Evolutionary conservation across 345 rosid species (phyloP).

Genomic region (Hevea brasiliensis): DNA sequence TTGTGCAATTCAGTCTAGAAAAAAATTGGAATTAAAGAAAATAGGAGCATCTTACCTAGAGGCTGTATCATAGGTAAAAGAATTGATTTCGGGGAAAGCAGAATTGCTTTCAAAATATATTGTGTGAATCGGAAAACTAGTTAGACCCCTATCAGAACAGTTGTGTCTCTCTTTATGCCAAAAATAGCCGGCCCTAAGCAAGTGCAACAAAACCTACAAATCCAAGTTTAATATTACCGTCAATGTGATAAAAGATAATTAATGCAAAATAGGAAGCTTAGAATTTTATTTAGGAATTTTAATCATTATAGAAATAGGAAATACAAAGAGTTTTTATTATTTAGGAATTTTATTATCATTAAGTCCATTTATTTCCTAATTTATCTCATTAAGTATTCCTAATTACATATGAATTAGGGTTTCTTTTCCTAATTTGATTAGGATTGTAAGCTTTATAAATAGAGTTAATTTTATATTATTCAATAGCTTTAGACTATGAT

Average conservation of each 20-base stretch:
- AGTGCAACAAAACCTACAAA: constrained; percentile 83
- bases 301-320: too few relatives aligned
- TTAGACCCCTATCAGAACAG: constrained; percentile 58
- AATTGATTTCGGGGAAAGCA: constrained; percentile 84
- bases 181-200: constrained; percentile 89
- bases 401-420: too few relatives aligned
- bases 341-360: too few relatives aligned
- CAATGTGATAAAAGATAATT: constrained; percentile 24
- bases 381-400: too few relatives aligned
- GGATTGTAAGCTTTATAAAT: too few relatives aligned
- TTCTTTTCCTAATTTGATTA: too few relatives aligned
- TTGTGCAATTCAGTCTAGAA: not conserved
- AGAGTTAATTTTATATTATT: too few relatives aligned
- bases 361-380: too few relatives aligned
- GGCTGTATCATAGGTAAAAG: constrained; percentile 86
- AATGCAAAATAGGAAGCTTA: too few relatives aligned
- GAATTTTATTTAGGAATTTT: too few relatives aligned
- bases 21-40: constrained; percentile 2
- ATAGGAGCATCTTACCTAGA: constrained; percentile 44
- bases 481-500: too few relatives aligned
- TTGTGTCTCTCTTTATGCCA: constrained; percentile 59
- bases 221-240: constrained; percentile 23
- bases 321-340: too few relatives aligned
- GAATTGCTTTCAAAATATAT: constrained; percentile 89
- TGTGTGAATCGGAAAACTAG: constrained; percentile 74